A percentile compares a stretch with the other conserved stretches of the same genome.
Evolutionary conservation across 2,329 filamentous ascomycete genomes (phyloP).

Genomic region (Plectosphaerella cucumerina): DNA sequence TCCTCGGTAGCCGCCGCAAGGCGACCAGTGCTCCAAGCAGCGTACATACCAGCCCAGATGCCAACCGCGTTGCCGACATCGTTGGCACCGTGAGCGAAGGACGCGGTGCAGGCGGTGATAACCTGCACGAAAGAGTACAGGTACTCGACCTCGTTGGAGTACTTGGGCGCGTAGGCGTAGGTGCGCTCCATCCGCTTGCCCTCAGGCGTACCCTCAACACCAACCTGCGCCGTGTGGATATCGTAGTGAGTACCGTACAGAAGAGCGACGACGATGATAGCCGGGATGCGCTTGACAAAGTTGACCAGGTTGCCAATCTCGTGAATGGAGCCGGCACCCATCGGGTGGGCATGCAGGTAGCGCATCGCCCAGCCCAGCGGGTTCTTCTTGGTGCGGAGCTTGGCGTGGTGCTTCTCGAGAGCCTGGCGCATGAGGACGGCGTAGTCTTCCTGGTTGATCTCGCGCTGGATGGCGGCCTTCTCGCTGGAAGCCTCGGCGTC

Average conservation of each 20-base stretch:
- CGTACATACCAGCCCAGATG: conserved; percentile 65
- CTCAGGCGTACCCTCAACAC: conserved; percentile 67
- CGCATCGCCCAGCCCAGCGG: conserved; percentile 84
- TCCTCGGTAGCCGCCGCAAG: conserved; percentile 57
- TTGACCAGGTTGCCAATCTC: conserved; percentile 66
- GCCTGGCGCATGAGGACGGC: conserved; percentile 46
- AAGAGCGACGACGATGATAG: conserved; percentile 54
- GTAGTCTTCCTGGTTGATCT: conserved; percentile 1
- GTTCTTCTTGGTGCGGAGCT: conserved; percentile 57
- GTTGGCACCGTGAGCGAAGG: conserved; percentile 72
- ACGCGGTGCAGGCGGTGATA: conserved; percentile 65
- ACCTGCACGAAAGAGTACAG: conserved; percentile 63
- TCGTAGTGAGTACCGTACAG: conserved; percentile 78
- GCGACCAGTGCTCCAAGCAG: conserved; percentile 59
- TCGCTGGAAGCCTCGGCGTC: too few relatives aligned
- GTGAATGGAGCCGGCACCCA: conserved; percentile 69
- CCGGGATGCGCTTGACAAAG: conserved; percentile 63
- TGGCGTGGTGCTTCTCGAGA: conserved; percentile 55
- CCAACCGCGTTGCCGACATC: conserved; percentile 70
- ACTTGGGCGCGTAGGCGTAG: conserved; percentile 60
- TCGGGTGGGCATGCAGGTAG: conserved; percentile 66
- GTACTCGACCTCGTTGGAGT: conserved; percentile 66
- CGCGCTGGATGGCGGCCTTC: background rate
- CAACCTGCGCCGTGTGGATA: conserved; percentile 70
- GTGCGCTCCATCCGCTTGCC: conserved; percentile 65